Evolutionary conservation across 208 protist genomes (phyloP).

Genomic region (Trichomonas vaginalis): DNA sequence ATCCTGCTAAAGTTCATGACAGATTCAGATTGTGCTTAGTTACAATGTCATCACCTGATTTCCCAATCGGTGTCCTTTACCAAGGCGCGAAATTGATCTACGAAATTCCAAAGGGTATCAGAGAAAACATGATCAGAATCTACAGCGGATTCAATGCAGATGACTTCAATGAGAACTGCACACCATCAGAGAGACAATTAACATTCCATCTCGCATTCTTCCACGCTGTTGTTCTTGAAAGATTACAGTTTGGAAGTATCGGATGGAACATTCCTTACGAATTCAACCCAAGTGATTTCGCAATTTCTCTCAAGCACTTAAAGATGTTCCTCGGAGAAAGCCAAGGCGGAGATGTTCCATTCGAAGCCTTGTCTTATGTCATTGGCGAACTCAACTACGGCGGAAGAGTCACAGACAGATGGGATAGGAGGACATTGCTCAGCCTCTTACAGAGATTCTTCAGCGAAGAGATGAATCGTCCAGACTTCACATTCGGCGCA

Average conservation of each 20-base stretch:
- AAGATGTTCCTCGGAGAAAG: constrained; percentile 83
- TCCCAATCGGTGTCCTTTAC: constrained; percentile 85
- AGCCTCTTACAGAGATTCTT: constrained; percentile 59
- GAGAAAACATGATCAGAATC: constrained; percentile 71
- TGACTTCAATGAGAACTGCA: constrained; percentile 76
- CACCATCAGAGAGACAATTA: constrained; percentile 78
- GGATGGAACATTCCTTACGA: constrained; percentile 90
- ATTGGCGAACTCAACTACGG: constrained; percentile 98
- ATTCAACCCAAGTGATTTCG: constrained; percentile 88
- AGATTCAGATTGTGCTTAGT: constrained; percentile 82
- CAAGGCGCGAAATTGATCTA: constrained; percentile 89
- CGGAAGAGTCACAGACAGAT: constrained; percentile 93
- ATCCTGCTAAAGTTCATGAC: constrained; percentile 49
- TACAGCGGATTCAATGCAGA: constrained; percentile 51
- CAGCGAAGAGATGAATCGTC: background rate
- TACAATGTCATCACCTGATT: constrained; percentile 59
- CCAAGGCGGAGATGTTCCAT: constrained; percentile 51
- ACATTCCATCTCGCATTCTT: constrained; percentile 94
- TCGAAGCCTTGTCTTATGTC: constrained; percentile 91
- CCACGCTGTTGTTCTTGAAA: constrained; percentile 86
- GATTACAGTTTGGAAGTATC: constrained; percentile 84
- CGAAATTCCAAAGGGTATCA: constrained; percentile 83
- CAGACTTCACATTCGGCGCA: background rate
- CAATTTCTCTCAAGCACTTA: constrained; percentile 73
- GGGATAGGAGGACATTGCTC: constrained; percentile 80